Evolutionary conservation across 2,329 filamentous ascomycete species (phyloP).

Genomic region (Cercospora zeina): DNA sequence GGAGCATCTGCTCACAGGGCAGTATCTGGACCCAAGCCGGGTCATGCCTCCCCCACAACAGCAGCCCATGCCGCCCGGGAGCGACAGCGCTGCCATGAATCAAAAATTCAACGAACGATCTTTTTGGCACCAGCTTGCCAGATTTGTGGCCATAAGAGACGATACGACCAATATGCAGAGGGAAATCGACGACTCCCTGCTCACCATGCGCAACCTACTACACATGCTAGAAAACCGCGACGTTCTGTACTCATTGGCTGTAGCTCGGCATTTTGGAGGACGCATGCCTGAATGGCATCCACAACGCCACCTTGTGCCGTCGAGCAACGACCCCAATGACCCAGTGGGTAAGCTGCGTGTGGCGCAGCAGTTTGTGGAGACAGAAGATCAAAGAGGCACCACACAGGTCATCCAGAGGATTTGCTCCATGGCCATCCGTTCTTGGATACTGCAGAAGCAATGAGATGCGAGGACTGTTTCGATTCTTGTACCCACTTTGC

Average conservation of each 20-base stretch:
- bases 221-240: slow-evolving; percentile 84
- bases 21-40: slow-evolving; percentile 65
- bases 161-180: slow-evolving; percentile 53
- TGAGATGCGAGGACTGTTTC: slow-evolving; percentile 14
- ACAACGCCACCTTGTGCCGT: slow-evolving; percentile 31
- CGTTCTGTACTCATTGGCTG: slow-evolving; percentile 83
- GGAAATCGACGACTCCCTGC: slow-evolving; percentile 65
- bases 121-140: slow-evolving; percentile 79
- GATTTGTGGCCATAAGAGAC: slow-evolving; percentile 66
- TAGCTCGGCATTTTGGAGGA: slow-evolving; percentile 72
- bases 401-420: slow-evolving; percentile 53
- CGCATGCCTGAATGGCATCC: slow-evolving; percentile 51
- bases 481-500: slow-evolving; percentile 13
- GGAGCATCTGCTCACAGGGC: slow-evolving; percentile 73
- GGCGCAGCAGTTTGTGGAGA: slow-evolving; percentile 51
- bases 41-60: slow-evolving; percentile 48
- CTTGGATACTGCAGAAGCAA: slow-evolving; percentile 44
- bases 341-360: slow-evolving; percentile 50
- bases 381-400: slow-evolving; percentile 48
- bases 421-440: slow-evolving; percentile 52
- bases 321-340: slow-evolving; percentile 42
- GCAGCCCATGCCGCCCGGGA: slow-evolving; percentile 32
- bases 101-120: slow-evolving; percentile 58
- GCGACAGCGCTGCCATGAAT: slow-evolving; percentile 38
- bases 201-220: slow-evolving; percentile 67